Evolutionary conservation across 164 flowering plant genomes (phyloP).

Genomic region (Pachysandra terminalis): DNA sequence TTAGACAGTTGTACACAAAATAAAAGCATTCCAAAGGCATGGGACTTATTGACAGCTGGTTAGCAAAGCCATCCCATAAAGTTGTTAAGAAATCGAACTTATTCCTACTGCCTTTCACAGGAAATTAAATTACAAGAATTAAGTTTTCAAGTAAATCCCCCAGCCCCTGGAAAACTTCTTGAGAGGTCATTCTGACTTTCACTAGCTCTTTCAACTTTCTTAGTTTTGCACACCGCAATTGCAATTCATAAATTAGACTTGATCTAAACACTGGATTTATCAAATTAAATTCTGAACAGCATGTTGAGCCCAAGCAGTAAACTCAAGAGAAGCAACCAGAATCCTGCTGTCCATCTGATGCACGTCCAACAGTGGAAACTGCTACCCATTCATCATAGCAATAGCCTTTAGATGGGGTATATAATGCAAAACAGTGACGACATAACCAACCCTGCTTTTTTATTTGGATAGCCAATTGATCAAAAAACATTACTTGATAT

Average conservation of each 20-base stretch:
- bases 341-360: no score
- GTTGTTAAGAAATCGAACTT: background rate
- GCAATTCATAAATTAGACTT: background rate
- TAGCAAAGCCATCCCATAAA: background rate
- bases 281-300: background rate
- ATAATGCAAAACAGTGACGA: background rate
- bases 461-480: background rate
- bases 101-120: background rate
- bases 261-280: background rate
- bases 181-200: background rate
- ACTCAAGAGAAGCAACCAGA: no score
- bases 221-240: background rate
- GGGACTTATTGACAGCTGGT: background rate
- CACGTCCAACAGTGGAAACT: no score
- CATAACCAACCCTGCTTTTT: background rate
- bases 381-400: background rate
- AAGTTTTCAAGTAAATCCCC: background rate
- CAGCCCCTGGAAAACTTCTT: background rate
- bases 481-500: background rate
- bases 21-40: background rate
- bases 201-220: background rate
- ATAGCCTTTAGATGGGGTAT: background rate
- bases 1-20: no score
- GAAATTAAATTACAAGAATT: background rate
- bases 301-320: background rate